phyloP scores from a whole-genome alignment of 495 filamentous ascomycete genomes.

The Lasiosphaeria hispida region DNA sequence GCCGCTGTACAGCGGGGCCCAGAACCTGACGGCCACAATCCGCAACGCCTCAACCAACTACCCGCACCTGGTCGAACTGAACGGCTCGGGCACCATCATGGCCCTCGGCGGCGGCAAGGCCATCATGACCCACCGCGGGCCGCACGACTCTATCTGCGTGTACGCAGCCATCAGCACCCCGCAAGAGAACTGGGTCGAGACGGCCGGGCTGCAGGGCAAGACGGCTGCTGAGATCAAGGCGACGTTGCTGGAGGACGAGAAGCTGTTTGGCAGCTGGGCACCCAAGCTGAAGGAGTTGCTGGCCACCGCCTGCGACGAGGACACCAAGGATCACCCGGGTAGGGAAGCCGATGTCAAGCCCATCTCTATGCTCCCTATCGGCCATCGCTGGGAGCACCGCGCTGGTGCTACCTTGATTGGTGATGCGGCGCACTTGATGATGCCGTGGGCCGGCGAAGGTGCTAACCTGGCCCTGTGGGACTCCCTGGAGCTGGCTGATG shows the following conservation, averaged over 20 bases:
- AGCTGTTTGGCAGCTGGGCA: conserved; percentile 36
- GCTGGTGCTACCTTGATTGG: conserved; percentile 51
- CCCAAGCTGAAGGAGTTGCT: conserved; percentile 40
- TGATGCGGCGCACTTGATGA: conserved; percentile 61
- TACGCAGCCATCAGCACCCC: conserved; percentile 38
- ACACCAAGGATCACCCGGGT: conserved; percentile 13
- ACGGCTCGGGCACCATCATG: conserved; percentile 48
- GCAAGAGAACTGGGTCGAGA: conserved; percentile 8
- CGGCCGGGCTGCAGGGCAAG: conserved; percentile 12
- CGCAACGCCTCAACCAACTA: conserved; percentile 33
- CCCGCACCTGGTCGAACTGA: conserved; percentile 32
- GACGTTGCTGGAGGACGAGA: conserved; percentile 25
- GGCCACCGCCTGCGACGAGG: conserved; percentile 38
- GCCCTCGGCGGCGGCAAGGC: conserved; percentile 39
- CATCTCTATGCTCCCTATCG: conserved; percentile 54
- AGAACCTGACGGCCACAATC: conserved; percentile 35
- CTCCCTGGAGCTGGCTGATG: conserved; percentile 30
- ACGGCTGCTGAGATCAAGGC: conserved; percentile 21
- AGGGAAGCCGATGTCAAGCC: conserved; percentile 24
- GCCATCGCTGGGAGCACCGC: conserved; percentile 44
- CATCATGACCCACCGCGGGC: conserved; percentile 43
- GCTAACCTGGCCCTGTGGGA: conserved; percentile 55
- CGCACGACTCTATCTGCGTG: conserved; percentile 40
- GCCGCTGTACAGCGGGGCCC: conserved; percentile 49
- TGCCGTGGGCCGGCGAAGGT: conserved; percentile 55